Conservation (phyloP, 179 eudicot genomes). For the Silene noctiflora region DNA sequence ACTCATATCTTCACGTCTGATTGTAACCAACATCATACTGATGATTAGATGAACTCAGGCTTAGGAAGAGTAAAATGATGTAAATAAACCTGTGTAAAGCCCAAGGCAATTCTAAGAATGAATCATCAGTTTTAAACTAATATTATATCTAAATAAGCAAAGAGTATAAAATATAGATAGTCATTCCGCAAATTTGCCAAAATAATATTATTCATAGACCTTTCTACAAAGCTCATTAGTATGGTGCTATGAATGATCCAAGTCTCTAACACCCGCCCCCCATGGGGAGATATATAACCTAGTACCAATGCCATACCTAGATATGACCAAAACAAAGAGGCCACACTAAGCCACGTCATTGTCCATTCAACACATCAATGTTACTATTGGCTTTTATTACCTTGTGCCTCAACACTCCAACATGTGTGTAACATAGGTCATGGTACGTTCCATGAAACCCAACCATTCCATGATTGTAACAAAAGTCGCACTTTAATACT, state of each 20-base stretch:
- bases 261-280: background rate
- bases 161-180: background rate
- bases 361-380: background rate
- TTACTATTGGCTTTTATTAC: background rate
- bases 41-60: background rate
- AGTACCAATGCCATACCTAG: background rate
- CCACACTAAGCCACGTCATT: too few relatives aligned
- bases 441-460: background rate
- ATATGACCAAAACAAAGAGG: background rate
- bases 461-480: background rate
- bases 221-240: background rate
- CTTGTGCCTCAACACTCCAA: background rate
- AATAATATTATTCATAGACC: background rate
- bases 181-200: background rate
- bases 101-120: background rate
- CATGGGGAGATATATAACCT: background rate
- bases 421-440: background rate
- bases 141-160: background rate
- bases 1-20: background rate
- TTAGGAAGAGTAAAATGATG: background rate
- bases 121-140: background rate
- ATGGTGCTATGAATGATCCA: background rate
- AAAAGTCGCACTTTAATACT: background rate
- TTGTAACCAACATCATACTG: constrained; percentile 4
- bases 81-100: background rate